Percentiles rank a stretch among this genome's conserved stretches.
Evolutionary conservation across 1,284 basidiomycete species (phyloP).

Genomic region (Apiotrichum veenhuisii): DNA sequence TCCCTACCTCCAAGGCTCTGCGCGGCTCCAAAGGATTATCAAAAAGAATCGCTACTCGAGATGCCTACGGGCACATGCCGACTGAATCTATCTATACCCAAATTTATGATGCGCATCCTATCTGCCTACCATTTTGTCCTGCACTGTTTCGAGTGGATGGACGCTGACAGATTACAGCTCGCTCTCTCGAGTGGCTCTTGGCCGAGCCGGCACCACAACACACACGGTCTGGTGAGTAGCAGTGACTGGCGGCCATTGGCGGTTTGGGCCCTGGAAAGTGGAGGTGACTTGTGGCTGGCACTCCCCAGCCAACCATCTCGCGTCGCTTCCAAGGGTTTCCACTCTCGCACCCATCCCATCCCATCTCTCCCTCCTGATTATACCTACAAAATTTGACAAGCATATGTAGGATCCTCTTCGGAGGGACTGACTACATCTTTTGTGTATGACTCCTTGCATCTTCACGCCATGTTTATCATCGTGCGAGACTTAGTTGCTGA

Average conservation of each 20-base stretch:
- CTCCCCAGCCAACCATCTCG: background rate
- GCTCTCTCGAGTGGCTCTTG: background rate
- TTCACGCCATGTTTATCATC: background rate
- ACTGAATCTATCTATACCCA: constrained; percentile 48
- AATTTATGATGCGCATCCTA: constrained; percentile 31
- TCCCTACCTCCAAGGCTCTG: background rate
- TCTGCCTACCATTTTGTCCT: background rate
- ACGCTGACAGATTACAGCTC: background rate
- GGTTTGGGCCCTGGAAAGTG: background rate
- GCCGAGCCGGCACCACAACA: background rate
- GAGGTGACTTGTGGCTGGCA: too few species aligned
- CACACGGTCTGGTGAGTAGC: background rate
- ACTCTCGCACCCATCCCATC: background rate
- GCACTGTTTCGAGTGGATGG: background rate
- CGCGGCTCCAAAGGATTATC: constrained; percentile 36
- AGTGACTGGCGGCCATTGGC: background rate
- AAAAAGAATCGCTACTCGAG: constrained; percentile 50
- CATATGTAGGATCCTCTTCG: constrained; percentile 49
- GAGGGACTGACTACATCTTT: constrained; percentile 41
- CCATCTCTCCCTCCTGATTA: constrained; percentile 34
- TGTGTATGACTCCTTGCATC: constrained; percentile 30
- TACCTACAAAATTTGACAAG: constrained; percentile 43
- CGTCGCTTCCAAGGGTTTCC: too few species aligned
- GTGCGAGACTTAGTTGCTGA: background rate
- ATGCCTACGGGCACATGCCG: constrained; percentile 39